phyloP scores from a whole-genome alignment of 306 rosid species.

The Rosa lucieae region DNA sequence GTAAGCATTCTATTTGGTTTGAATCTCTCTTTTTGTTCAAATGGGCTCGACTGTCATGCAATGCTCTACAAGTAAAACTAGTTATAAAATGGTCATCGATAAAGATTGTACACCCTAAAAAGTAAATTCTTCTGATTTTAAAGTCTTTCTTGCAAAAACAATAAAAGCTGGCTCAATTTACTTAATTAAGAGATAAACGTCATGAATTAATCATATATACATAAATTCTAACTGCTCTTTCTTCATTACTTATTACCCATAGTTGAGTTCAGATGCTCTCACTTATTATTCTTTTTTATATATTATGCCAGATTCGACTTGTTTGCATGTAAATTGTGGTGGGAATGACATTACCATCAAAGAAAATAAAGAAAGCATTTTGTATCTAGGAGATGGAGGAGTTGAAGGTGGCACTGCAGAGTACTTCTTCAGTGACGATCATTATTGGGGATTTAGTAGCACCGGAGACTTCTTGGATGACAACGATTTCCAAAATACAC shows the following conservation, averaged over 20 bases:
- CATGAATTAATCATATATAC: background rate
- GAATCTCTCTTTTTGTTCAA: background rate
- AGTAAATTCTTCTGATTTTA: background rate
- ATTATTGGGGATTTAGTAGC: conserved; percentile 46
- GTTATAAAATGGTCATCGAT: background rate
- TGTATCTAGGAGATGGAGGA: conserved; percentile 33
- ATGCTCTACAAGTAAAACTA: background rate
- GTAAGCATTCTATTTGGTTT: conserved; percentile 44
- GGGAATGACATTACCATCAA: conserved; percentile 33
- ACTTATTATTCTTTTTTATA: background rate
- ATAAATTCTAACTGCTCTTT: background rate
- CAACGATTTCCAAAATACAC: conserved; percentile 30
- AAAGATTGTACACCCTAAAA: background rate
- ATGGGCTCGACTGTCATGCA: background rate
- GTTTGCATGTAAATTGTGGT: conserved; percentile 63
- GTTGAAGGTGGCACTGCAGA: conserved; percentile 38
- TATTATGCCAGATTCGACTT: conserved; percentile 61
- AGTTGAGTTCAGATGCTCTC: conserved; percentile 13
- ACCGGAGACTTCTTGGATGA: conserved; percentile 47
- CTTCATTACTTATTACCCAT: background rate
- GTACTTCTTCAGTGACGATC: background rate
- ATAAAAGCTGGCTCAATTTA: background rate
- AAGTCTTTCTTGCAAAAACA: background rate
- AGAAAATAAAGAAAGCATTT: conserved; percentile 15
- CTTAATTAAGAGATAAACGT: background rate